Evolutionary conservation across 306 rosid genomes (phyloP), one percentile per base, ranked within the genome.

Genomic region (Hippophae rhamnoides): DNA sequence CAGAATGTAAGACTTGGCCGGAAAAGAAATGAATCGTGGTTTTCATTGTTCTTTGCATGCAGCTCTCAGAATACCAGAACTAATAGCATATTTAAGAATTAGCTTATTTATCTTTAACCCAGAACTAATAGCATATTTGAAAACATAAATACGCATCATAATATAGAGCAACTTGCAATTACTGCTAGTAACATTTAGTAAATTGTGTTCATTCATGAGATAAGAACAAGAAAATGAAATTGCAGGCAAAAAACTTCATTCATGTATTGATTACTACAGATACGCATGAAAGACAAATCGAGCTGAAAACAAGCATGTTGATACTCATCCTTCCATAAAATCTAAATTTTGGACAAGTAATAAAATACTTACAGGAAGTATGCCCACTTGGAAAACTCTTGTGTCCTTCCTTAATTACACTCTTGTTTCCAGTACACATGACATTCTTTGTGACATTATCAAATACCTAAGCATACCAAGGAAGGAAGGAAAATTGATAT

Each of bases 331-430:
- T 58, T 63, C 98, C 98, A 55, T 82, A 79, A 65, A 96, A 87
- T 18, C 23, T 18, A 18, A 18, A 18, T 18, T 18, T 18, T 18
- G 23, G 23, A 18, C 23, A 18, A 18, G 23, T 18, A 18, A 18
- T 72, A 46, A 56, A 50, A 14, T 68, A 68, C 96, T 83, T 83
- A 92, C 98, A 80, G 46, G 96, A 87, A 58, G 95, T 81, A 77
- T 92, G 98, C 54, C 95, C 98, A 49, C 98, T 87, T 1, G 98
- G 98, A 81, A 92, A 92, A 70, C 95, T 87, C 82, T 92, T 92
- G 79, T 92, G 85, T 48, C 96, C 96, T 83, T 92, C 96, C 83
- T 81, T 92, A 2, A 31, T 31, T 2, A 31, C 38, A 31, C 38
- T 31, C 4, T 4, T 4, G 3, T 31, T 31, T 2, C 38, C 38